phyloP scores from a whole-genome alignment of 202 grass and related monocot species.

The Dendrocalamus latiflorus region DNA sequence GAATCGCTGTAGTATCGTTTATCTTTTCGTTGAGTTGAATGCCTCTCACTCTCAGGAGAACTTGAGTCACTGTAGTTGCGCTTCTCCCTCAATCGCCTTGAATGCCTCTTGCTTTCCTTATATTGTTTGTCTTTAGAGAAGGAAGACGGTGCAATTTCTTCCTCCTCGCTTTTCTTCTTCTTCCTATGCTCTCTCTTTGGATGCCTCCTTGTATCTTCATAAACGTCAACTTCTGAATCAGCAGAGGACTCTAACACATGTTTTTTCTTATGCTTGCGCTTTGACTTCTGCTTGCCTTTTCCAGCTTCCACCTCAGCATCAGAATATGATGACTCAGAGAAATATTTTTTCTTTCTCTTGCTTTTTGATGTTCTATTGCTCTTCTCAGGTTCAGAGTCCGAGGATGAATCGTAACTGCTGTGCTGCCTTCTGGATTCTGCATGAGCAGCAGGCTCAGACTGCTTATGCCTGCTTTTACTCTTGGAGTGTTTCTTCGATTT shows the following conservation, averaged over 20 bases:
- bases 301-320: slow-evolving; percentile 27
- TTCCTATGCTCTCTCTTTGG: slow-evolving; percentile 32
- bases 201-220: slow-evolving; percentile 27
- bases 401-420: slow-evolving; percentile 18
- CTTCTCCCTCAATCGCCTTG: slow-evolving; percentile 15
- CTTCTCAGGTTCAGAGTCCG: slow-evolving; percentile 42
- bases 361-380: slow-evolving; percentile 42
- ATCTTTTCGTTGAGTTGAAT: neutral
- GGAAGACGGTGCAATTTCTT: slow-evolving; percentile 6
- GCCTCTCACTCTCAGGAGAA: slow-evolving; percentile 16
- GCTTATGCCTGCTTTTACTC: slow-evolving; percentile 51
- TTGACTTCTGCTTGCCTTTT: slow-evolving; percentile 40
- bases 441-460: slow-evolving; percentile 10
- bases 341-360: slow-evolving; percentile 51
- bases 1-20: slow-evolving; percentile 16
- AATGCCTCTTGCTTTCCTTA: slow-evolving; percentile 25
- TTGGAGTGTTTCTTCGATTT: slow-evolving; percentile 68
- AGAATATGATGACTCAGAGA: slow-evolving; percentile 42
- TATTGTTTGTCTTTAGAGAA: slow-evolving; percentile 7
- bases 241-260: slow-evolving; percentile 30
- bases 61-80: neutral
- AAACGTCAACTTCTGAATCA: slow-evolving; percentile 36
- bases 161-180: slow-evolving; percentile 35
- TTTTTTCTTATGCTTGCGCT: slow-evolving; percentile 41
- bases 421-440: slow-evolving; percentile 23